Conservation (phyloP, 2,329 filamentous ascomycete species). For the Cryphonectria parasitica region DNA sequence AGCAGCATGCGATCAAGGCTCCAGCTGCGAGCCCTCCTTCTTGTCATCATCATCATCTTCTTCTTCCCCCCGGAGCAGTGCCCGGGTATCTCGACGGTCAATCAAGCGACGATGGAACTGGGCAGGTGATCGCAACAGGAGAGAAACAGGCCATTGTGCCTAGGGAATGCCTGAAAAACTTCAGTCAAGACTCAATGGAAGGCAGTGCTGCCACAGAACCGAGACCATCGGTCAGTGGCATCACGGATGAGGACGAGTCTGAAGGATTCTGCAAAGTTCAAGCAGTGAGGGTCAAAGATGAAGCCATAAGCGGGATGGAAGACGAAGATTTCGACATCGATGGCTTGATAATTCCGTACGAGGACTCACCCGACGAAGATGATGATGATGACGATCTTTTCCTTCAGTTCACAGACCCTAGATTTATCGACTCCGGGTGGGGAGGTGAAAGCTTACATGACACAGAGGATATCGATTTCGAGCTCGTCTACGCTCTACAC, state of each 20-base stretch:
- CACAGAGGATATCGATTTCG: slow-evolving; percentile 99
- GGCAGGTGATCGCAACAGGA: not conserved
- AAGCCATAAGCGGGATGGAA: slow-evolving; percentile 26
- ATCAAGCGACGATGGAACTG: slow-evolving; percentile 27
- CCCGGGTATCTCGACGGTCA: slow-evolving; percentile 38
- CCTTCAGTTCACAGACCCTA: slow-evolving; percentile 56
- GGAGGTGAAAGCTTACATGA: slow-evolving; percentile 84
- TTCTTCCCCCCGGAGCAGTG: slow-evolving; percentile 52
- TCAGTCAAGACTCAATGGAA: not conserved
- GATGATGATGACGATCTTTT: slow-evolving; percentile 65
- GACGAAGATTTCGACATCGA: slow-evolving; percentile 36
- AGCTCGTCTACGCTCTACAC: slow-evolving; percentile 97
- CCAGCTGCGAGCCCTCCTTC: slow-evolving; percentile 34
- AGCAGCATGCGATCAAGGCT: slow-evolving; percentile 41
- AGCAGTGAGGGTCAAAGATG: slow-evolving; percentile 31
- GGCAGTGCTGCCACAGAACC: not conserved
- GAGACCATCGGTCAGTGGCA: slow-evolving; percentile 19
- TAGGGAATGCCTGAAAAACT: not conserved
- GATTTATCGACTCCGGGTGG: slow-evolving; percentile 74
- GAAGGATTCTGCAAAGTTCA: slow-evolving; percentile 2
- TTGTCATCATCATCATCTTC: slow-evolving; percentile 54
- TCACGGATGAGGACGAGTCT: slow-evolving; percentile 15
- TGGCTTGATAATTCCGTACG: slow-evolving; percentile 50
- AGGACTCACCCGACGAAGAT: slow-evolving; percentile 52
- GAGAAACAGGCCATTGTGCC: not conserved